Evolutionary conservation across 83 land plant genomes (phyloP).

Genomic region (Thuja plicata): DNA sequence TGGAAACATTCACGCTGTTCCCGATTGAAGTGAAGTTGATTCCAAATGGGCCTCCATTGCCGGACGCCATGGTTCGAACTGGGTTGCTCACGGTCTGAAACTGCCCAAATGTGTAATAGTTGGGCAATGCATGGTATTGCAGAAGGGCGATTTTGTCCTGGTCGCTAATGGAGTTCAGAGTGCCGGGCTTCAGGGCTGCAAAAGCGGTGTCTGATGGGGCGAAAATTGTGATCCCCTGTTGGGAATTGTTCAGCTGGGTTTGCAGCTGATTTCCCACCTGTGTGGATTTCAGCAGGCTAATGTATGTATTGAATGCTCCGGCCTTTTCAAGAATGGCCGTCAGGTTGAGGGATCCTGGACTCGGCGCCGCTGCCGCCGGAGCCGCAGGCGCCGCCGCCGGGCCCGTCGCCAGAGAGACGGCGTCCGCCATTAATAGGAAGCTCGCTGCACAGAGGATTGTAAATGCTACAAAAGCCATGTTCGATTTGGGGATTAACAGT

Average conservation of each 20-base stretch:
- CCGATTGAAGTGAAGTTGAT: constrained; percentile 42
- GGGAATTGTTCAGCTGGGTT: constrained; percentile 53
- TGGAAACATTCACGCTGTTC: constrained; percentile 50
- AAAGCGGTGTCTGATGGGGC: constrained; percentile 81
- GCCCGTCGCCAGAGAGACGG: constrained; percentile 3
- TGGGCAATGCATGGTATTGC: constrained; percentile 53
- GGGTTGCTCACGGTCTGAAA: constrained; percentile 64
- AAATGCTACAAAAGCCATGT: neutral
- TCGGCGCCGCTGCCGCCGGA: constrained; percentile 28
- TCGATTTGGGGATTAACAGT: neutral
- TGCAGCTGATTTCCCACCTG: constrained; percentile 42
- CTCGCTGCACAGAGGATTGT: neutral
- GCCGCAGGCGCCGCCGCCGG: constrained; percentile 16
- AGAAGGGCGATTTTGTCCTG: constrained; percentile 53
- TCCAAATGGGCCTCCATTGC: constrained; percentile 23
- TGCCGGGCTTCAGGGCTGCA: constrained; percentile 50
- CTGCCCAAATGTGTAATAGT: constrained; percentile 31
- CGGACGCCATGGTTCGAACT: constrained; percentile 54
- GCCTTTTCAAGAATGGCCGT: constrained; percentile 62
- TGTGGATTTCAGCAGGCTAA: constrained; percentile 48
- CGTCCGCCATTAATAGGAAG: neutral
- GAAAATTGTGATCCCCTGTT: constrained; percentile 57
- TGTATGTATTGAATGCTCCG: constrained; percentile 47
- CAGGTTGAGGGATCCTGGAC: constrained; percentile 39
- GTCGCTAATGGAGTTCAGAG: constrained; percentile 35